A percentile compares a stretch with the other conserved stretches of the same genome.
Conservation (phyloP, 345 rosid genomes). For the Mallotus nudiflorus region DNA sequence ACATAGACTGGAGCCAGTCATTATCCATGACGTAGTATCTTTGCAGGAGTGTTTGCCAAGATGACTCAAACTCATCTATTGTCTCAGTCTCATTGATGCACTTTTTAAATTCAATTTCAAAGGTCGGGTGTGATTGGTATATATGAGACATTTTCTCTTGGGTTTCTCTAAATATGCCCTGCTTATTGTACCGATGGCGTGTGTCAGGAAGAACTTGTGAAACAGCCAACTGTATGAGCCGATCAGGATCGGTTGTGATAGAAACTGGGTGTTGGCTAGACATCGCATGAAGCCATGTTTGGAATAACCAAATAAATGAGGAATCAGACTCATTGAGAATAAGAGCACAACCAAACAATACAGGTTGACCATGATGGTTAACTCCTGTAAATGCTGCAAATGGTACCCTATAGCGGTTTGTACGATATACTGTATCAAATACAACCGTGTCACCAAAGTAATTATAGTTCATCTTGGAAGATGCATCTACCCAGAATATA, state of each 20-base stretch:
- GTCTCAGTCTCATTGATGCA: constrained; percentile 55
- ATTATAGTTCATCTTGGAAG: constrained; percentile 51
- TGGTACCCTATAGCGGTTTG: constrained; percentile 46
- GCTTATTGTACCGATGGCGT: constrained; percentile 55
- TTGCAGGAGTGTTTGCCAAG: constrained; percentile 54
- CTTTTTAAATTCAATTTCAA: constrained; percentile 62
- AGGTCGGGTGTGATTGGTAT: constrained; percentile 55
- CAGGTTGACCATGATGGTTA: constrained; percentile 77
- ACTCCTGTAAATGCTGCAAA: constrained; percentile 70
- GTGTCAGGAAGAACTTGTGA: constrained; percentile 55
- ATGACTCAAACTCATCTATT: constrained; percentile 61
- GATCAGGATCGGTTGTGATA: constrained; percentile 67
- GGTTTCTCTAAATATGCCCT: constrained; percentile 56
- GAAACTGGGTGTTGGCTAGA: constrained; percentile 61
- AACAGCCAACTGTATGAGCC: constrained; percentile 54
- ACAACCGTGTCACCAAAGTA: constrained; percentile 62
- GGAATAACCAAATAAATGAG: constrained; percentile 66
- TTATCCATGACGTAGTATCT: constrained; percentile 55
- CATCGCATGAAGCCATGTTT: constrained; percentile 77
- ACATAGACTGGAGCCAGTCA: constrained; percentile 67
- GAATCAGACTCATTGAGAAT: constrained; percentile 61
- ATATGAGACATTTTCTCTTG: constrained; percentile 59
- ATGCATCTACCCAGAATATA: constrained; percentile 71
- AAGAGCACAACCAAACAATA: constrained; percentile 70
- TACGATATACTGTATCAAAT: constrained; percentile 53